Conservation (phyloP, 208 protist genomes). For the Porcisia deanei region DNA sequence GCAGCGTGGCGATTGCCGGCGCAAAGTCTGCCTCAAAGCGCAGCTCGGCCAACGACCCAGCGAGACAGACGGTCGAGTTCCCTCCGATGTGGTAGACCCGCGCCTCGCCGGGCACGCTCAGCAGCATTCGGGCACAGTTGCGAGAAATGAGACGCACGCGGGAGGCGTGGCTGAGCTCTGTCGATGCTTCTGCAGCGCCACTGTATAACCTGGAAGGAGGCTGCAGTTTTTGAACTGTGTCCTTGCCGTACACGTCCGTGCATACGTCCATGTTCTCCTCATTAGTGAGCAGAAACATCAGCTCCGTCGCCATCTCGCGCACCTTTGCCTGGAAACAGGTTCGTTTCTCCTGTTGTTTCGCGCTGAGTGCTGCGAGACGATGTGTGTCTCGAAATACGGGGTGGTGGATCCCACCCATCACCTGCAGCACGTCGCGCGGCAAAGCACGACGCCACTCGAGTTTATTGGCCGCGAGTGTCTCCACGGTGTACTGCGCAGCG, state of each 20-base stretch:
- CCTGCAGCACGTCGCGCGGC: conserved; percentile 31
- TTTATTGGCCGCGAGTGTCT: conserved; percentile 61
- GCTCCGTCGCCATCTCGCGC: conserved; percentile 43
- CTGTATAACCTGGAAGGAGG: conserved; percentile 33
- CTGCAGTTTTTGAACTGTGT: conserved; percentile 55
- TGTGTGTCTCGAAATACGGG: conserved; percentile 32
- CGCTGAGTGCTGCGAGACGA: conserved; percentile 35
- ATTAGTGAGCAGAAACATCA: conserved; percentile 43
- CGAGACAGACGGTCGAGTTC: conserved; percentile 60
- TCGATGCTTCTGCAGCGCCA: conserved; percentile 6
- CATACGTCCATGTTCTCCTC: conserved; percentile 57
- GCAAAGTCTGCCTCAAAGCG: conserved; percentile 72
- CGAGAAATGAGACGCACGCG: conserved; percentile 38
- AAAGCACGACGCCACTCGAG: conserved; percentile 51
- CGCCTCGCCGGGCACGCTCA: conserved; percentile 55
- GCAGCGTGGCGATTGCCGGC: conserved; percentile 58
- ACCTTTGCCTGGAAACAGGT: conserved; percentile 21
- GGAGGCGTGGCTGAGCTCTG: conserved; percentile 5
- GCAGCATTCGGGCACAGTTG: conserved; percentile 46
- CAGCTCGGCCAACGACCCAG: conserved; percentile 37
- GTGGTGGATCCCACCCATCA: conserved; percentile 46
- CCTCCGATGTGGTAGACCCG: conserved; percentile 55
- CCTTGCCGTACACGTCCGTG: conserved; percentile 51
- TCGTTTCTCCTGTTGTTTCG: conserved; percentile 21
- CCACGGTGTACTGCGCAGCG: conserved; percentile 40